A percentile compares a stretch with the other conserved stretches of the same genome.
Evolutionary conservation across 441 rosid genomes (phyloP).

Genomic region (Theobroma grandiflorum): DNA sequence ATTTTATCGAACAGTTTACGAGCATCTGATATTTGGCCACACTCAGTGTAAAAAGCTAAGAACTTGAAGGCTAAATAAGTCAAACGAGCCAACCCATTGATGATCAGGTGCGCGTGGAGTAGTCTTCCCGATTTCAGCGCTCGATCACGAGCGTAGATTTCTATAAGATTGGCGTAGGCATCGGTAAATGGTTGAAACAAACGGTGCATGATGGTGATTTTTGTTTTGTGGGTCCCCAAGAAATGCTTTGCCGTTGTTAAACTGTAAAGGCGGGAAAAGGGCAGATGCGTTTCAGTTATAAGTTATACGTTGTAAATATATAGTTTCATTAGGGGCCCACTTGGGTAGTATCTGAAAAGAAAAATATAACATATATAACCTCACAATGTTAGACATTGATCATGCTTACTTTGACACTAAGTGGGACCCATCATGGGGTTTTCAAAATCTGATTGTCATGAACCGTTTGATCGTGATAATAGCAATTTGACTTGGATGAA

Average conservation of each 20-base stretch:
- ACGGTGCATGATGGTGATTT: constrained; percentile 25
- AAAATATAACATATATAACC: too few relatives aligned
- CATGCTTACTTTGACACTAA: neutral
- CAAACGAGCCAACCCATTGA: constrained; percentile 38
- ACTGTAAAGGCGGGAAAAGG: neutral
- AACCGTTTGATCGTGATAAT: neutral
- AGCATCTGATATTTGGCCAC: constrained; percentile 40
- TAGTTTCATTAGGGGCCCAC: neutral
- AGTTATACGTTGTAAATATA: neutral
- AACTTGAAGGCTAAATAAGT: constrained; percentile 49
- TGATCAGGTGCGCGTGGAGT: constrained; percentile 56
- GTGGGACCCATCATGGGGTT: neutral
- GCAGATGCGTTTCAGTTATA: neutral
- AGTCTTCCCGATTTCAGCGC: constrained; percentile 40
- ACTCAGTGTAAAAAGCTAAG: constrained; percentile 42
- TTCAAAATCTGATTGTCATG: neutral
- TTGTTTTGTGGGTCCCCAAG: neutral
- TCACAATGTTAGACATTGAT: neutral
- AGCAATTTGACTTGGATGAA: constrained; percentile 10
- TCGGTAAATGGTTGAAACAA: constrained; percentile 36
- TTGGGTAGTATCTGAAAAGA: neutral
- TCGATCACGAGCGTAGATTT: constrained; percentile 35
- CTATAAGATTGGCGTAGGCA: constrained; percentile 39
- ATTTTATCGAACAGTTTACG: constrained; percentile 67
- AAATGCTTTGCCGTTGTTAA: constrained; percentile 7